phyloP scores from a whole-genome alignment of 345 rosid genomes.

The Moricandia arvensis region DNA sequence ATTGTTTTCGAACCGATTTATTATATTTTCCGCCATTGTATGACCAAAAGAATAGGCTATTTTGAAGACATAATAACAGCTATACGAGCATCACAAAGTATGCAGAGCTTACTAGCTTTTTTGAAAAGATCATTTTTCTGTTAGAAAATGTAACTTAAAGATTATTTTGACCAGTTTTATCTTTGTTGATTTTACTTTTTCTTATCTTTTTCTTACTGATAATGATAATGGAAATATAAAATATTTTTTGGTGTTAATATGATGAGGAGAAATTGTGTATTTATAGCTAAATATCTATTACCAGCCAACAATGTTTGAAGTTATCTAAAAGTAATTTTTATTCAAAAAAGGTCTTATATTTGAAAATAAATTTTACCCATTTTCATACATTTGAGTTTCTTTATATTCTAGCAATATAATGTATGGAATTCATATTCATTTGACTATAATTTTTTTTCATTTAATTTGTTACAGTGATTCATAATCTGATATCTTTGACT shows the following conservation, averaged over 20 bases:
- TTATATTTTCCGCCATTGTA: constrained; percentile 43
- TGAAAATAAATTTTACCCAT: constrained; percentile 9
- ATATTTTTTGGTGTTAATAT: neutral
- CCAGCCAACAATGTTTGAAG: neutral
- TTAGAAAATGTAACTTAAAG: constrained; percentile 37
- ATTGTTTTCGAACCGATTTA: constrained; percentile 37
- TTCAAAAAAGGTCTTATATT: neutral
- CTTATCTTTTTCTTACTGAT: constrained; percentile 28
- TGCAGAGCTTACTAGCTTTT: constrained; percentile 32
- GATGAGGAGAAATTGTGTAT: neutral
- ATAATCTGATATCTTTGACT: constrained; percentile 8
- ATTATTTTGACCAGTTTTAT: constrained; percentile 27
- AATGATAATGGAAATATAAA: neutral
- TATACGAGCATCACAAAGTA: constrained; percentile 28
- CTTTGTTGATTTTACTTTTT: constrained; percentile 33
- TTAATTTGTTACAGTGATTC: constrained; percentile 15
- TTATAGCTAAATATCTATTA: neutral
- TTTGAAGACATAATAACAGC: constrained; percentile 15
- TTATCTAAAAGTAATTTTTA: neutral
- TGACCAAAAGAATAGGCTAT: constrained; percentile 65
- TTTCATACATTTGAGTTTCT: neutral
- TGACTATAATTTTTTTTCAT: constrained; percentile 8
- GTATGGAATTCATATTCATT: constrained; percentile 12
- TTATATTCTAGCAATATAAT: constrained; percentile 11
- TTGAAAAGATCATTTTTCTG: constrained; percentile 33